phyloP scores from a whole-genome alignment of 2,329 filamentous ascomycete species.

The Fusarium vanettenii region DNA sequence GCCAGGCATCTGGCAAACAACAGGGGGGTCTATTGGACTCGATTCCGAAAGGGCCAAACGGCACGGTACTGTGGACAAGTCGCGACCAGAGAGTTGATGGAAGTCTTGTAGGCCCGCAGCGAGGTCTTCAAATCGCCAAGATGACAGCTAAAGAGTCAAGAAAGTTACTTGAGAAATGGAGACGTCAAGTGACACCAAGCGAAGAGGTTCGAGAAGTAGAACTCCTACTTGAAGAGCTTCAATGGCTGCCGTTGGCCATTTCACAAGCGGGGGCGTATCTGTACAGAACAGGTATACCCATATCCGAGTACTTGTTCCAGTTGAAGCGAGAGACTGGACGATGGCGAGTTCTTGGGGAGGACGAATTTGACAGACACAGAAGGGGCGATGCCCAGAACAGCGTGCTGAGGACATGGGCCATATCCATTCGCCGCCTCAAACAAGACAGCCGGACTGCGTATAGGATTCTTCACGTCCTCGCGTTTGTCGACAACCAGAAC shows the following conservation, averaged over 20 bases:
- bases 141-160: slow-evolving; percentile 39
- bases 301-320: slow-evolving; percentile 41
- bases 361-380: slow-evolving; percentile 44
- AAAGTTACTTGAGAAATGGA: slow-evolving; percentile 1
- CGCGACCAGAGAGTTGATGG: slow-evolving; percentile 43
- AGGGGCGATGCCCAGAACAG: slow-evolving; percentile 45
- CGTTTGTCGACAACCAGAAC: slow-evolving; percentile 48
- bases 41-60: slow-evolving; percentile 40
- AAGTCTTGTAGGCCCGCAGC: slow-evolving; percentile 36
- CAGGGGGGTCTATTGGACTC: slow-evolving; percentile 24
- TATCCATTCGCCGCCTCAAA: slow-evolving; percentile 48
- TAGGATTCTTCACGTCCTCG: slow-evolving; percentile 45
- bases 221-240: slow-evolving; percentile 38
- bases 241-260: slow-evolving; percentile 48
- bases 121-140: slow-evolving; percentile 35
- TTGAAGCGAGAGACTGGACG: slow-evolving; percentile 37
- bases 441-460: slow-evolving; percentile 43
- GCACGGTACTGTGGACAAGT: slow-evolving; percentile 49
- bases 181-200: neutral
- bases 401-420: slow-evolving; percentile 48
- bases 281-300: slow-evolving; percentile 37
- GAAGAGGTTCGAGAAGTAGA: slow-evolving; percentile 5
- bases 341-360: slow-evolving; percentile 37
- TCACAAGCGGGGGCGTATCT: slow-evolving; percentile 49
- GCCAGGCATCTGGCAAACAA: neutral